These are phyloP conservation scores for Ustilago trichophora DNA, from an alignment of 1,284 basidiomycete species.

Conservation along the genomic window DNA sequence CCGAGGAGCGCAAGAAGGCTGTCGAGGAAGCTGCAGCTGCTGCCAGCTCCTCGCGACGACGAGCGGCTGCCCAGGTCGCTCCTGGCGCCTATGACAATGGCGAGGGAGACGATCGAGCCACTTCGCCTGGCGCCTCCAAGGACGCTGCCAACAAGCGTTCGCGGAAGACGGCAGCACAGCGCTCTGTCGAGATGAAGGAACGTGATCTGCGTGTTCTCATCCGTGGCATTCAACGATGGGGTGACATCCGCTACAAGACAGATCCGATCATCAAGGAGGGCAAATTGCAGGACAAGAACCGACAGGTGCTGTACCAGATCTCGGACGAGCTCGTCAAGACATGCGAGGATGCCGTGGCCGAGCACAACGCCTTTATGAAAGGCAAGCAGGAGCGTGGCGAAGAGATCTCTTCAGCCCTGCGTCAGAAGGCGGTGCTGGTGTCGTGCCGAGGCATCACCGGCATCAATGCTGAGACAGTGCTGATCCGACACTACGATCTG, in stretches of 20 bases:
- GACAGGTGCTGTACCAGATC: constrained; percentile 87
- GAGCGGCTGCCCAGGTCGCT: constrained; percentile 76
- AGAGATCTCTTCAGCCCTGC: constrained; percentile 69
- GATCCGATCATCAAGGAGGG: constrained; percentile 91
- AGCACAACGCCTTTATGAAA: constrained; percentile 74
- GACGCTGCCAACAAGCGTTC: constrained; percentile 68
- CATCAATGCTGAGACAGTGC: constrained; percentile 96
- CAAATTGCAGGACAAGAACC: constrained; percentile 94
- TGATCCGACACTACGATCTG: constrained; percentile 88
- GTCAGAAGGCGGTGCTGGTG: constrained; percentile 94
- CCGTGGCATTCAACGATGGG: constrained; percentile 95
- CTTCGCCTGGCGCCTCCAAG: constrained; percentile 57
- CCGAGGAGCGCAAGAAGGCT: constrained; percentile 65
- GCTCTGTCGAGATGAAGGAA: constrained; percentile 94
- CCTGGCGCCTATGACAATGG: constrained; percentile 76
- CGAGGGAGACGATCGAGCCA: constrained; percentile 31
- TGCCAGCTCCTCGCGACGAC: constrained; percentile 70
- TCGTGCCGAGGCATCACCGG: constrained; percentile 87
- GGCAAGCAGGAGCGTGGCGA: constrained; percentile 77
- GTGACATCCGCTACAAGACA: constrained; percentile 92
- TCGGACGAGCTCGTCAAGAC: constrained; percentile 90
- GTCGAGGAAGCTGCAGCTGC: constrained; percentile 74
- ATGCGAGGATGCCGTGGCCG: constrained; percentile 83
- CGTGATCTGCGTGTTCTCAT: constrained; percentile 95
- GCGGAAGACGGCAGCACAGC: constrained; percentile 80